Evolutionary conservation across 2,329 filamentous ascomycete genomes (phyloP), one percentile per base, ranked within the genome.

Genomic region (Neurospora sp.): DNA sequence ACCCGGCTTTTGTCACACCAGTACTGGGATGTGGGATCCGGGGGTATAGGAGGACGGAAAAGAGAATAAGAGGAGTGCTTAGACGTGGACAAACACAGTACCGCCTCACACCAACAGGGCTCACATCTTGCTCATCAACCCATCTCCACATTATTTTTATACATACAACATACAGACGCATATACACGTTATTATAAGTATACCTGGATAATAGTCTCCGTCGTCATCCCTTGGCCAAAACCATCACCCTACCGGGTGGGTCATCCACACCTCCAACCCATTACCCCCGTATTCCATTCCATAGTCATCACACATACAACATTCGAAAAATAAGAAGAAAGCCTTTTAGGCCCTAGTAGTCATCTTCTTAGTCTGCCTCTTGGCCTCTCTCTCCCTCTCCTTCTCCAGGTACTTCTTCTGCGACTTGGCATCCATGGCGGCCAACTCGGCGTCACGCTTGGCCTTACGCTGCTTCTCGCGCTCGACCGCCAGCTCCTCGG

Each of bases 391-490:
- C 78, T 93, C 90, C 75, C 86, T 88, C 84, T 95, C 92, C 81
- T 89, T 91, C 75, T 94, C 92, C 69, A 95, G 85, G 79, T 89
- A 95, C 82, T 92, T 93, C 84, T 92, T 92, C 85, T 95, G 92
- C 71, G 91, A 91, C 80, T 94, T 93, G 69, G 92, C 91, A 76
- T 90, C 91, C 76, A 95, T 86, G 12, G 86, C 86, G 77, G 89
- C 91, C 73, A 96, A 85, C 78, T 94, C 89, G 74, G 90, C 89
- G 76, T 97, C 95, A 69, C 94, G 88, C 86, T 98, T 96, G 77
- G 91, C 89, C 83, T 97, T 97, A 82, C 91, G 94, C 79, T 90
- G 83, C 81, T 87, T 88, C 78, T 93, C 91, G 72, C 91, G 86
- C 82, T 93, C 90, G 23, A 85, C 75, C 66, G 89, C 86, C 33